Conservation (phyloP, 2,329 filamentous ascomycete genomes). For the Dothistroma septosporum region DNA sequence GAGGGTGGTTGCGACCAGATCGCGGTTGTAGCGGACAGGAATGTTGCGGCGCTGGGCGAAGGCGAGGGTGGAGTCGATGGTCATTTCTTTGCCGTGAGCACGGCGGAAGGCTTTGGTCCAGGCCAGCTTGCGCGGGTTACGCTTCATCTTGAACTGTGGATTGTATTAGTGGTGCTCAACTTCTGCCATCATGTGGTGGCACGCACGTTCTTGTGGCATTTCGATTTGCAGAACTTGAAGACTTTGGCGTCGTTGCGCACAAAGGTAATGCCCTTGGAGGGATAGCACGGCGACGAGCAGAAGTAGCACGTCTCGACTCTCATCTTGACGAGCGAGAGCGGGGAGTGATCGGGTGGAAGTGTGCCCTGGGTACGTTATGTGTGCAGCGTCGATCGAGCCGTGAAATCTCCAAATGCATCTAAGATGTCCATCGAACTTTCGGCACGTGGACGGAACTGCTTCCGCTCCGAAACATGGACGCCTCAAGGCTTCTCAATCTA, state of each 20-base stretch:
- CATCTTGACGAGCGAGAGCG: conserved; percentile 9
- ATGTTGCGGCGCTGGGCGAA: conserved; percentile 92
- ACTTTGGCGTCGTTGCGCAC: conserved; percentile 62
- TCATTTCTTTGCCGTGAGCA: conserved; percentile 76
- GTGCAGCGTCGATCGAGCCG: background rate
- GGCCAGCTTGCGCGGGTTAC: conserved; percentile 91
- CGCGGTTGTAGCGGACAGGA: conserved; percentile 91
- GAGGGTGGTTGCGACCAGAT: conserved; percentile 80
- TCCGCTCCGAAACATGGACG: background rate
- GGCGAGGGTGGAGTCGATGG: conserved; percentile 87
- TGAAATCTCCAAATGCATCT: background rate
- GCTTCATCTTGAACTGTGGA: conserved; percentile 86
- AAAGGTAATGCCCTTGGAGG: conserved; percentile 62
- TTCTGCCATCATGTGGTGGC: background rate
- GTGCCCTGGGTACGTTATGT: background rate
- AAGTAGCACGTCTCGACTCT: conserved; percentile 67
- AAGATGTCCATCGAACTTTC: background rate
- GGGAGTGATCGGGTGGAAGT: background rate
- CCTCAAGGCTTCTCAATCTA: no score
- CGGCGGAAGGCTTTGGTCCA: conserved; percentile 95
- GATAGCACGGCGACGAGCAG: conserved; percentile 65
- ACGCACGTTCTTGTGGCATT: conserved; percentile 59
- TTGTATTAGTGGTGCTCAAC: background rate
- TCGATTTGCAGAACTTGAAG: conserved; percentile 64
- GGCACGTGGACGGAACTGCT: background rate